These are phyloP conservation scores for Neurospora cerealis DNA, from an alignment of 495 filamentous ascomycete species.

Conservation along the genomic window DNA sequence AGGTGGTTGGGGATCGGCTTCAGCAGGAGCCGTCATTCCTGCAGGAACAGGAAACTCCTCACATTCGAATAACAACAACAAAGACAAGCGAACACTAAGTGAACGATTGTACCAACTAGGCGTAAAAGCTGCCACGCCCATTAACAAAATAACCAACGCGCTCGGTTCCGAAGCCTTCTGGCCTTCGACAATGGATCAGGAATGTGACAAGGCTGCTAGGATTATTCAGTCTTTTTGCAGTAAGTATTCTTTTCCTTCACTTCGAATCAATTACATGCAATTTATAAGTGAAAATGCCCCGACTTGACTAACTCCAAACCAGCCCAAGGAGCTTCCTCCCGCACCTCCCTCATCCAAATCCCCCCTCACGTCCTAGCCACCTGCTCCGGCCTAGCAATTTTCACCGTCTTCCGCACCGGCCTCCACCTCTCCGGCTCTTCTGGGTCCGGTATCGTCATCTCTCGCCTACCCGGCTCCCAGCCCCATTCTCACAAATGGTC, in stretches of 20 bases:
- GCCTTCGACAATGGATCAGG: conserved; percentile 70
- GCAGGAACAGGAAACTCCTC: neutral
- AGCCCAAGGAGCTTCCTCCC: neutral
- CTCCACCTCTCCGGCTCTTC: conserved; percentile 73
- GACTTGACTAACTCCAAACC: no score
- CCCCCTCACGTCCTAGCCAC: conserved; percentile 57
- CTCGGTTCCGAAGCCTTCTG: conserved; percentile 72
- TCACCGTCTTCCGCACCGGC: conserved; percentile 75
- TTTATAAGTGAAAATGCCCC: no score
- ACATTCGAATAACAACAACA: neutral
- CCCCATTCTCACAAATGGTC: conserved; percentile 42
- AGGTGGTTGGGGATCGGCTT: neutral
- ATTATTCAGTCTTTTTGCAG: conserved; percentile 72
- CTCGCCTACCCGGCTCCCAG: conserved; percentile 33
- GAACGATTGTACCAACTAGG: conserved; percentile 20
- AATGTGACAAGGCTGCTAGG: conserved; percentile 73
- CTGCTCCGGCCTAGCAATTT: conserved; percentile 70
- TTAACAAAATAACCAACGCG: conserved; percentile 64
- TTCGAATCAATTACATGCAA: no score
- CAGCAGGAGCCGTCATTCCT: neutral
- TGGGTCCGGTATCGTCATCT: conserved; percentile 63
- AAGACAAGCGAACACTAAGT: conserved; percentile 12
- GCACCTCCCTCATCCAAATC: conserved; percentile 53
- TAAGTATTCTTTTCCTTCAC: no score
- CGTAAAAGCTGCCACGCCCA: conserved; percentile 45